phyloP scores from a whole-genome alignment of 2,329 filamentous ascomycete species.

The Xylariaceae sp. region DNA sequence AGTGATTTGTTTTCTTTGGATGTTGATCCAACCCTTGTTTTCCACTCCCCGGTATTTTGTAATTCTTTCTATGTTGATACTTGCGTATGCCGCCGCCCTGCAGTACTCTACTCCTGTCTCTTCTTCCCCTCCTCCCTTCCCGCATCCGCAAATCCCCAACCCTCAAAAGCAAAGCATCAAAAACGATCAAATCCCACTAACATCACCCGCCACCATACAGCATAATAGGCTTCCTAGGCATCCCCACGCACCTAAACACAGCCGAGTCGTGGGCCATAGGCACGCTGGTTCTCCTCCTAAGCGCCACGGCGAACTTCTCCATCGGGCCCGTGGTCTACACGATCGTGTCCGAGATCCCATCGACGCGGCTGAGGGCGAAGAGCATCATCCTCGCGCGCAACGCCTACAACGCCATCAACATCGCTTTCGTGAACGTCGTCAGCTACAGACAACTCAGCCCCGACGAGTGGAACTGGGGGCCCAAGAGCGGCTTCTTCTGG shows the following conservation, averaged over 20 bases:
- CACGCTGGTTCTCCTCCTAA: conserved; percentile 51
- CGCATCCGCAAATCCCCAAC: neutral
- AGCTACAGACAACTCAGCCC: conserved; percentile 48
- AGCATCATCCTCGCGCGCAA: conserved; percentile 54
- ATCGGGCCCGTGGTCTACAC: conserved; percentile 55
- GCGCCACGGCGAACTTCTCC: conserved; percentile 52
- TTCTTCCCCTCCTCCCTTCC: neutral
- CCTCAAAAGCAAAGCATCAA: neutral
- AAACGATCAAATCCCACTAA: conserved; percentile 9
- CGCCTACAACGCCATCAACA: conserved; percentile 52
- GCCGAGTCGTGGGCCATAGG: conserved; percentile 52
- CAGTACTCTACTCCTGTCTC: neutral
- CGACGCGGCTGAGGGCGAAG: conserved; percentile 52
- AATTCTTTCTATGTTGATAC: too few species aligned
- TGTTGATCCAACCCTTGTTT: neutral
- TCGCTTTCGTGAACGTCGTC: conserved; percentile 48
- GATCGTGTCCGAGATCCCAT: conserved; percentile 55
- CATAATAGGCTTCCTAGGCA: conserved; percentile 43
- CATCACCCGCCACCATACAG: conserved; percentile 16
- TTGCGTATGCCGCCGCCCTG: too few species aligned
- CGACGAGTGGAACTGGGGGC: conserved; percentile 47
- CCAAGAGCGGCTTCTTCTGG: conserved; percentile 49
- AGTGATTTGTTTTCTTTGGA: conserved; percentile 38
- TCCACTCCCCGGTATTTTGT: neutral
- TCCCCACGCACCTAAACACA: conserved; percentile 45